These are phyloP conservation scores for Dactylellina sp. DNA, from an alignment of 2,329 filamentous ascomycete genomes.

Conservation along the genomic window DNA sequence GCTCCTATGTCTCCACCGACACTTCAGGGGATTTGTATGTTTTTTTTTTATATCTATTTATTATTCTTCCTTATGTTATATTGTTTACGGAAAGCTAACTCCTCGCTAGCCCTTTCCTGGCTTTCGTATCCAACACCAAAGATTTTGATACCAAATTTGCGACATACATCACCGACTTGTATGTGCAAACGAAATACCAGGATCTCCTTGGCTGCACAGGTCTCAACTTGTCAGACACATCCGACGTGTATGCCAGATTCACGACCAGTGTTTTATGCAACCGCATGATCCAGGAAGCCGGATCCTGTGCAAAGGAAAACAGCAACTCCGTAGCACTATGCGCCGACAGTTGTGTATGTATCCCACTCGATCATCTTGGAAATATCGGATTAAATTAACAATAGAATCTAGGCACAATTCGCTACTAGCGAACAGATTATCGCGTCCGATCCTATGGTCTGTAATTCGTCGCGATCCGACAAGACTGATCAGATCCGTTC, in stretches of 20 bases:
- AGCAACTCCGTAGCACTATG: slow-evolving; percentile 79
- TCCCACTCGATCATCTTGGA: slow-evolving; percentile 37
- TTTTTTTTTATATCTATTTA: slow-evolving; percentile 10
- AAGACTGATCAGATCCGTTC: slow-evolving; percentile 83
- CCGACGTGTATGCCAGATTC: slow-evolving; percentile 88
- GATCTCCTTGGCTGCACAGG: slow-evolving; percentile 81
- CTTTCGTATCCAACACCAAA: slow-evolving; percentile 78
- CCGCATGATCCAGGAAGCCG: slow-evolving; percentile 89
- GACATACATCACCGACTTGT: slow-evolving; percentile 78
- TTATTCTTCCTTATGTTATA: slow-evolving; percentile 52
- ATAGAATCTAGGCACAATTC: slow-evolving; percentile 75
- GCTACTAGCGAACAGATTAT: slow-evolving; percentile 91
- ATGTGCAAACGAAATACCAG: slow-evolving; percentile 77
- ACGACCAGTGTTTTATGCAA: slow-evolving; percentile 94
- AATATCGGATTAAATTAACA: slow-evolving; percentile 56
- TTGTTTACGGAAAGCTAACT: not conserved
- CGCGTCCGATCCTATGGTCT: slow-evolving; percentile 78
- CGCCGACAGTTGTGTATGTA: slow-evolving; percentile 85
- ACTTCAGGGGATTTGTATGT: slow-evolving; percentile 61
- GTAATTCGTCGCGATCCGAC: slow-evolving; percentile 72
- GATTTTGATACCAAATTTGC: slow-evolving; percentile 82
- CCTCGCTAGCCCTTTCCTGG: slow-evolving; percentile 79
- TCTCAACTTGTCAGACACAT: slow-evolving; percentile 81
- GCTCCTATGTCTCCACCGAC: slow-evolving; percentile 63
- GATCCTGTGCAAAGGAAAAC: slow-evolving; percentile 74